Percentiles rank a stretch among this genome's conserved stretches.
phyloP scores from a whole-genome alignment of 768 basidiomycete species.

The Leccinum pellstonianum region DNA sequence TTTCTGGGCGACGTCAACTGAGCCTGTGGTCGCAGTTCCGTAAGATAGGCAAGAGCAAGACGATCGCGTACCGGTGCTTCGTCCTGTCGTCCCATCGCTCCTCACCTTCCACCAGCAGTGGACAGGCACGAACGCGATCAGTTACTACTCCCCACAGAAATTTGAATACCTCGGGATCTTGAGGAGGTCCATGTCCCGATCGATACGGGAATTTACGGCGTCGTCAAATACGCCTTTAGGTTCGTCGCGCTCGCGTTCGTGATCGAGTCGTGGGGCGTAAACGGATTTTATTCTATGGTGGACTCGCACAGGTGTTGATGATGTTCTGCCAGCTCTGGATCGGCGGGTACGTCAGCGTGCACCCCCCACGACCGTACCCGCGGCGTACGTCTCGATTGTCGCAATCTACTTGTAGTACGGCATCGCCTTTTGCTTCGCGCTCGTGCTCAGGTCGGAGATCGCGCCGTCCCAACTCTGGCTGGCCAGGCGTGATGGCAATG shows the following conservation, averaged over 20 bases:
- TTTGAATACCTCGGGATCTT: slow-evolving; percentile 38
- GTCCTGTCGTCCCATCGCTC: slow-evolving; percentile 28
- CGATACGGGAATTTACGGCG: slow-evolving; percentile 42
- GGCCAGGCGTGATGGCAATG: slow-evolving; percentile 30
- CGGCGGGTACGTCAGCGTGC: slow-evolving; percentile 30
- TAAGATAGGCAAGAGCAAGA: slow-evolving; percentile 33
- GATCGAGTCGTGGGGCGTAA: slow-evolving; percentile 40
- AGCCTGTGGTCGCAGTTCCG: slow-evolving; percentile 26
- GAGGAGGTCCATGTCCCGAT: slow-evolving; percentile 29
- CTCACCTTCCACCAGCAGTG: slow-evolving; percentile 38
- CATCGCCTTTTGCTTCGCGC: slow-evolving; percentile 37
- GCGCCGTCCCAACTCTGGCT: slow-evolving; percentile 37
- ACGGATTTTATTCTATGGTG: slow-evolving; percentile 25
- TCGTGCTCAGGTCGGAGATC: slow-evolving; percentile 35
- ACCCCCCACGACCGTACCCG: slow-evolving; percentile 29
- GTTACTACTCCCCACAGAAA: slow-evolving; percentile 39
- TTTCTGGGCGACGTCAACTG: slow-evolving; percentile 30
- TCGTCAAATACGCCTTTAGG: slow-evolving; percentile 38
- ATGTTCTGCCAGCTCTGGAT: slow-evolving; percentile 40
- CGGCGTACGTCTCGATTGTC: slow-evolving; percentile 35
- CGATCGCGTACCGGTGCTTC: slow-evolving; percentile 29
- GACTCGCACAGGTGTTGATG: slow-evolving; percentile 34
- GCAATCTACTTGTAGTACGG: slow-evolving; percentile 39
- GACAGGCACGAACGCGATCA: slow-evolving; percentile 42
- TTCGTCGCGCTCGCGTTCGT: slow-evolving; percentile 34